Evolutionary conservation across 768 basidiomycete species (phyloP), one percentile per base, ranked within the genome.

Genomic region (Multifurca ochricompacta): DNA sequence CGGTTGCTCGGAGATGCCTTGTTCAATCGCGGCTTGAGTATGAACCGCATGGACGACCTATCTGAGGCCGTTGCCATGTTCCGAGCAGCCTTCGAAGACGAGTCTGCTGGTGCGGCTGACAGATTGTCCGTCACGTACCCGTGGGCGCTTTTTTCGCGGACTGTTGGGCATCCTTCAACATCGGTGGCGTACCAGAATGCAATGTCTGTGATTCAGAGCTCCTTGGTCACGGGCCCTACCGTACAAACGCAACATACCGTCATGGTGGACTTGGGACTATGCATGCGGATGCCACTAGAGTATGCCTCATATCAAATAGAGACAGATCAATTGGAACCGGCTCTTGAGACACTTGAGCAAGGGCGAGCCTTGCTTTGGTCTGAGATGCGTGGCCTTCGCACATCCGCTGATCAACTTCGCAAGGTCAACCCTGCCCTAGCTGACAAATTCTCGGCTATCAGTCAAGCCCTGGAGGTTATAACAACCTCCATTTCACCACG

Each of bases 341-440:
- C 54, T 4, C 6, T 55, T 23, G 48, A 50, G 27, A 43, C 53
- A n/a, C 31, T 54, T 3, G 53, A 54, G 16, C 46, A 31, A 36
- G 53, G 53, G 5, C 41, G 31, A 31, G 19, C 28, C 10, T 19
- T 50, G 13, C 32, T 55, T 14, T 55, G 54, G 54, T 49, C 48
- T 8, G 54, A 44, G 19, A 36, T 55, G 21, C 40, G 40, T 44
- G 41, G 48, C 28, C 34, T 55, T 10, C 40, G 47, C 19, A 30
- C 48, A 19, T 19, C 16, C 6, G 28, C 19, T 19, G 41, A 6
- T 6, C 34, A 18, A 1, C 32, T 55, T 9, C 39, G 23, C 19
- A 30, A 4, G n/a, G 27, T 25, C 19, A 16, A 45, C 4, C 28
- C 25, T 1, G 14, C 18, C 18, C 48, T 55, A 6, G 47, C 54